Percentiles rank a stretch among this genome's conserved stretches.
These are phyloP conservation scores for Juncus inflexus DNA, from an alignment of 176 grass and related monocot species.

Conservation along the genomic window DNA sequence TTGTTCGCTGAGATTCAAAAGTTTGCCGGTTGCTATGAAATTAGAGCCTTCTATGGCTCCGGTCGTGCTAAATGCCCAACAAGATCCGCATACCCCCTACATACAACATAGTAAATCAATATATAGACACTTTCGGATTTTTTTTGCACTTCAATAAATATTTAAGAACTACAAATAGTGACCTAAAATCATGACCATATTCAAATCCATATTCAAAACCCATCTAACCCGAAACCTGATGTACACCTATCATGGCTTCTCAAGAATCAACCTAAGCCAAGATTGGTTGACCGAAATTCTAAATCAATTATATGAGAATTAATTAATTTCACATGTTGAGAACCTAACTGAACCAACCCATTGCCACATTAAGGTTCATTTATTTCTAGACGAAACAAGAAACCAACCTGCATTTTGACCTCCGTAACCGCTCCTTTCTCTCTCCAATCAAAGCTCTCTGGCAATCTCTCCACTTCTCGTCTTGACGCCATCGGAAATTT, in stretches of 20 bases:
- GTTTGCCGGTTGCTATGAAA: slow-evolving; percentile 49
- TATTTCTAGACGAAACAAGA: not conserved
- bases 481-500: slow-evolving; percentile 20
- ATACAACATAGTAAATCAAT: not conserved
- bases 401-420: slow-evolving; percentile 65
- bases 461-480: slow-evolving; percentile 43
- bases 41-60: slow-evolving; percentile 54
- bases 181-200: too few species aligned
- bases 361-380: too few species aligned
- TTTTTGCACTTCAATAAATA: too few species aligned
- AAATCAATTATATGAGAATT: too few species aligned
- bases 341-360: too few species aligned
- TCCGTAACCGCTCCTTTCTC: slow-evolving; percentile 59
- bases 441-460: slow-evolving; percentile 79
- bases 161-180: not conserved
- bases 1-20: slow-evolving; percentile 53
- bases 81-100: slow-evolving; percentile 66
- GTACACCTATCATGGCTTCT: too few species aligned
- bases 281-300: too few species aligned
- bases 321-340: too few species aligned
- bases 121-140: too few species aligned
- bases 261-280: too few species aligned
- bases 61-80: slow-evolving; percentile 64
- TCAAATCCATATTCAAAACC: too few species aligned
- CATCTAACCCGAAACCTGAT: too few species aligned